Evolutionary conservation across 768 basidiomycete genomes (phyloP), one percentile per base, ranked within the genome.

Genomic region (Boletus rubropictus): DNA sequence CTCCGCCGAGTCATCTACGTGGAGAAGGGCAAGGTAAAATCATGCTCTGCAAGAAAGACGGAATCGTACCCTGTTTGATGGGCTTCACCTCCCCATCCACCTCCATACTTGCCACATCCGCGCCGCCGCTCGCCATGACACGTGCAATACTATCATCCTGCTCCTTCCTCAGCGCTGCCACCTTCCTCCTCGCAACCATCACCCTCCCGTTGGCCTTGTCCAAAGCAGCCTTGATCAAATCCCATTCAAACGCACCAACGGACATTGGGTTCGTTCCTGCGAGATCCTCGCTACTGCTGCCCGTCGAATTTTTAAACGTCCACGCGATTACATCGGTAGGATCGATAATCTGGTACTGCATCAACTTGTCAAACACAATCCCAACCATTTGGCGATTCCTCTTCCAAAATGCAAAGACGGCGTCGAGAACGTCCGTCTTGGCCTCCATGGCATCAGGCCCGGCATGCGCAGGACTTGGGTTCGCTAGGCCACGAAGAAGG

Each of bases 341-440:
- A 57, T 97, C 93, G 33, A 98, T 86, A 47, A 98, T 89, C 62
- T 96, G 93, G 68, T 99, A 99, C 63, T 98, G 95, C 82, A 98
- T 88, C 44, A 98, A 72, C 70, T 99, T 99, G 74, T 98, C 96
- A 52, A 95, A 85, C 7, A 97, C 92, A 60, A 99, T 93, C 14
- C 77, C 76, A 39, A 93, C 74, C 82, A 93, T 90, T 57, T 97
- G 93, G 25, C 78, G 72, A 59, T 87, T 91, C 56, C 81, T 67
- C 53, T 76, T 76, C 94, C 94, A 99, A 69, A 94, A 98, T 4
- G 72, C 65, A 0, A 81, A 79, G 0, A 85, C 80, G 3, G 83
- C 78, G 12, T 73, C 73, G 12, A 97, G 75, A 51, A 97, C 79
- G 54, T 89, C 79, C 32, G 70, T 72, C 61, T 86, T 80, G 51